Evolutionary conservation across 2,329 filamentous ascomycete species (phyloP), one percentile per base, ranked within the genome.

Genomic region (Arthroderma sp.): DNA sequence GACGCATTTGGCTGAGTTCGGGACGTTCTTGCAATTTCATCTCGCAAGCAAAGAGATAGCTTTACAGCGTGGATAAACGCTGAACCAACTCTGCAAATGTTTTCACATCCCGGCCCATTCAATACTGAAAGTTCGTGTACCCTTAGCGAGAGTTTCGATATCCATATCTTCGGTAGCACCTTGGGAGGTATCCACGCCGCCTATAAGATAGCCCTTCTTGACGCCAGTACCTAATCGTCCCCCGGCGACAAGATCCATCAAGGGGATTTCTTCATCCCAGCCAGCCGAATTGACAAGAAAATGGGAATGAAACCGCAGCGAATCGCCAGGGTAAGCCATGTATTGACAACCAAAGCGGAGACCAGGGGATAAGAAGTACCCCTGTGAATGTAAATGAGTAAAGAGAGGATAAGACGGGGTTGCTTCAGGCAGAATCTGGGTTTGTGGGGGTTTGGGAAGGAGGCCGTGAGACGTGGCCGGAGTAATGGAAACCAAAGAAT

Each of bases 291-390:
- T 83, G 5, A 82, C 85, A 55, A 94, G 74, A 61, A 94, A 96
- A 62, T 98, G 91, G 38, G 86, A 91, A 64, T 98, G 91, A 61
- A 93, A 98, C 7, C 91, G 81, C 42, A 98, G 71, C 1, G 91
- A 87, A 60, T 98, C 91, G 38, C 91, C 91, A 0, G 91, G 91
- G 56, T 98, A 98, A 4, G 93, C 86, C 54, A 87, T 86, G 65
- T 94, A 95, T 57, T 91, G 80, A 55, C 88, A 93, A 28, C 91
- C 91, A 57, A 98, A 98, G 28, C 91, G 84, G 43, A 98, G 73
- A 6, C 91, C 91, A 1, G 91, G 91, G 44, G 87, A 88, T 58
- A 91, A 79, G 66, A 83, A 96, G 66, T 89, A 95, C 41, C 83
- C 84, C 11, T 75, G 71, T 5, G 74, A 71, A 58, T 95, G 85